Base-by-base conservation (phyloP, 805 yeast genomes). In the Monosporozyma aquatica region DNA sequence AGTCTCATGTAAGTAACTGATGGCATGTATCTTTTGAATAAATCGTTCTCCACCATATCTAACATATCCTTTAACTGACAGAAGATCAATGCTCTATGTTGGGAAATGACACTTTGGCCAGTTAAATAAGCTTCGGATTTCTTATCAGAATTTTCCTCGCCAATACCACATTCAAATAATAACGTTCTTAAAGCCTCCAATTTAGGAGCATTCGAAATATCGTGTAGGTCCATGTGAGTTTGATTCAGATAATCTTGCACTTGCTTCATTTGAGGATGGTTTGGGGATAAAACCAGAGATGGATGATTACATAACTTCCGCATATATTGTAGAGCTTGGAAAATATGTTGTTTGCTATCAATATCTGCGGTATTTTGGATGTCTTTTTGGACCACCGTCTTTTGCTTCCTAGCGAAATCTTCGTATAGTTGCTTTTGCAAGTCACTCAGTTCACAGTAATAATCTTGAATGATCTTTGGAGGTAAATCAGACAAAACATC, bases 1-100 rank as follows among this genome's bases (percentile, higher is more conserved):
- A 92, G 69, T 50, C 98, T 75, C 92, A 92, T 80, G 56, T 85
- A 92, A 0, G 95, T 81, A 2, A 92, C 97, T 2, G 83, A 71
- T 1, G 97, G 97, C 81, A 92, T 76, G 53, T 78, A 75, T 56
- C 79, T 85, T 55, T 76, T 80, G 50, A 92, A 72, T 42, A 92
- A 70, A 51, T 92, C 95, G 43, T 80, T 78, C 63, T 94, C 98
- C 32, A 94, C 95, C 71, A 92, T 84, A 57, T 92, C 97, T 50
- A 92, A 71, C 99, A 92, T 92, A 57, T 92, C 98, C 58, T 90
- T 92, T 66, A 92, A 74, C 61, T 92, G 99, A 65, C 97, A 92
- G 63, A 92, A 92, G 38, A 92, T 81, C 53, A 92, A 72, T 1
- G 95, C 98, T 44, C 99, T 75, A 63, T 92, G 99, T 59, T 87